Evolutionary conservation across 768 basidiomycete genomes (phyloP).

Genomic region (Gymnopilus junonius): DNA sequence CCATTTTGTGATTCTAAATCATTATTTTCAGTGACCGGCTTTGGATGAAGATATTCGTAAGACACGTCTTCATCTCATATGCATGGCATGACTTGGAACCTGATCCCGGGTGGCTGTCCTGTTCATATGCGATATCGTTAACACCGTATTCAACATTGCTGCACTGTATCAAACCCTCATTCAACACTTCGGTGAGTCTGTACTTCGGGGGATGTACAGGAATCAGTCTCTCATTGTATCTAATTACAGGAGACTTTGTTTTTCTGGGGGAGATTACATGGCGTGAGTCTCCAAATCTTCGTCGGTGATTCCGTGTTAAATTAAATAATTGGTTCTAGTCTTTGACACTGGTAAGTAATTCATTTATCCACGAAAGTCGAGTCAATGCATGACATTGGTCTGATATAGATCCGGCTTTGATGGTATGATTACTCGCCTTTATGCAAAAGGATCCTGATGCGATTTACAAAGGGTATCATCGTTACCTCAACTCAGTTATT

Average conservation of each 20-base stretch:
- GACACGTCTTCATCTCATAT: not conserved
- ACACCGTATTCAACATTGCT: constrained; percentile 43
- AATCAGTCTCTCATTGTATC: not conserved
- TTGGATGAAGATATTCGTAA: constrained; percentile 9
- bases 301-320: not conserved
- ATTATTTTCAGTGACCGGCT: not conserved
- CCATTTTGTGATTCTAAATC: not conserved
- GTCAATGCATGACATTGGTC: not conserved
- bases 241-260: not conserved
- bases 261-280: constrained; percentile 1
- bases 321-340: not conserved
- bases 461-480: constrained; percentile 41
- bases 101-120: constrained; percentile 40
- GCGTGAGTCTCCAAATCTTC: not conserved
- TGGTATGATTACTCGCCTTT: constrained; percentile 31
- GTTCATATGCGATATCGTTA: constrained; percentile 50
- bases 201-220: not conserved
- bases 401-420: constrained; percentile 43
- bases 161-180: constrained; percentile 55
- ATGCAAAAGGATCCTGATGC: not conserved
- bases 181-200: constrained; percentile 42
- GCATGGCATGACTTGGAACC: not conserved
- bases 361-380: not conserved
- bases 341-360: not conserved
- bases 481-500: constrained; percentile 47